phyloP scores from a whole-genome alignment of 805 yeast genomes.

The Starmerella apis region DNA sequence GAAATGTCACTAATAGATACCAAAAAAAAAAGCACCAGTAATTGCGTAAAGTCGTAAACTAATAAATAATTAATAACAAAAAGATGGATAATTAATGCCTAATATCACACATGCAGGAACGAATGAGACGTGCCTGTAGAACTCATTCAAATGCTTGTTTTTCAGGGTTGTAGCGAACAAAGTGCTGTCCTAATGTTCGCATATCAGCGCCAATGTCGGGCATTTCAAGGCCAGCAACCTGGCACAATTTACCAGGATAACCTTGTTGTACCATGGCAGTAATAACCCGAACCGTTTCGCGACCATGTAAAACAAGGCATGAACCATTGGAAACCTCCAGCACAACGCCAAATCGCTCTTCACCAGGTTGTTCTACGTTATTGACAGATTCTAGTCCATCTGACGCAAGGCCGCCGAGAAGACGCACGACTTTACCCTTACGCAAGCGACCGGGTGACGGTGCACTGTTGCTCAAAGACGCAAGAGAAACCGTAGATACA shows the following conservation, averaged over 20 bases:
- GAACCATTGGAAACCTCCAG: constrained; percentile 19
- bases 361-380: neutral
- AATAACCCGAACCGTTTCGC: constrained; percentile 9
- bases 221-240: constrained; percentile 16
- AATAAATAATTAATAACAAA: neutral
- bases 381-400: neutral
- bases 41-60: neutral
- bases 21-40: too few species aligned
- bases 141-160: constrained; percentile 12
- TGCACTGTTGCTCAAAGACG: constrained; percentile 3
- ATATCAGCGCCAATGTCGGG: constrained; percentile 23
- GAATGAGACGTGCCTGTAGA: neutral
- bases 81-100: neutral
- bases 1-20: too few species aligned
- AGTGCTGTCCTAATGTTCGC: constrained; percentile 21
- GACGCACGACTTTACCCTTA: constrained; percentile 13
- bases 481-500: constrained; percentile 17
- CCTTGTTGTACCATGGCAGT: constrained; percentile 16
- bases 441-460: constrained; percentile 14
- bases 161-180: constrained; percentile 14
- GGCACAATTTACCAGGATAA: constrained; percentile 9
- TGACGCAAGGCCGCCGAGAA: constrained; percentile 3
- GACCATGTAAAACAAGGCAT: constrained; percentile 16
- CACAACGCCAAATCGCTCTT: constrained; percentile 18
- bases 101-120: neutral